phyloP scores from a whole-genome alignment of 2,329 filamentous ascomycete genomes.

The Ceratocystis lukuohia region DNA sequence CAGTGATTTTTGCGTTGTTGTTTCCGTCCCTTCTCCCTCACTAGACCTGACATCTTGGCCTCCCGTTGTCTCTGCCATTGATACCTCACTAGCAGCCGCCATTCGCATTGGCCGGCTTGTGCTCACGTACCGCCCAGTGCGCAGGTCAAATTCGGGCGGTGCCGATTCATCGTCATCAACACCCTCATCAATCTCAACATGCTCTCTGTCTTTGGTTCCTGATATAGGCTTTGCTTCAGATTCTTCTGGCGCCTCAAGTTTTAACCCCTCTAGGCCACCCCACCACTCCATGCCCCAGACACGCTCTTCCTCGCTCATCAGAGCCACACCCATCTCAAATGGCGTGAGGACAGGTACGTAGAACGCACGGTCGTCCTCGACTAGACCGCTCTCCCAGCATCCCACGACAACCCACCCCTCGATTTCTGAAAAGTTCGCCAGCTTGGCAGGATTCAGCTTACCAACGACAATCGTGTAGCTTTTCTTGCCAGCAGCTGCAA shows the following conservation, averaged over 20 bases:
- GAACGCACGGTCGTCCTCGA: slow-evolving; percentile 72
- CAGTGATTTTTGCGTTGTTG: slow-evolving; percentile 31
- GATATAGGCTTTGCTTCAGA: slow-evolving; percentile 21
- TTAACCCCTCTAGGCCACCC: slow-evolving; percentile 63
- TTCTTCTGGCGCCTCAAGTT: slow-evolving; percentile 17
- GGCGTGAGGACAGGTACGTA: slow-evolving; percentile 88
- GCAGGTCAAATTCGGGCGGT: slow-evolving; percentile 80
- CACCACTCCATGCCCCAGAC: slow-evolving; percentile 84
- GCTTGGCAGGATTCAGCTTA: slow-evolving; percentile 87
- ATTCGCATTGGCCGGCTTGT: slow-evolving; percentile 60
- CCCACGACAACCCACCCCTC: slow-evolving; percentile 95
- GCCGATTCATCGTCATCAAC: slow-evolving; percentile 57
- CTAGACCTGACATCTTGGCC: slow-evolving; percentile 17
- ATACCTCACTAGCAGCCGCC: not conserved
- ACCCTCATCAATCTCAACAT: slow-evolving; percentile 29
- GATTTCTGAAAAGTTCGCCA: slow-evolving; percentile 91
- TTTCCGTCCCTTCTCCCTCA: not conserved
- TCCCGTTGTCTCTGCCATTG: slow-evolving; percentile 23
- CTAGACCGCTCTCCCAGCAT: slow-evolving; percentile 90
- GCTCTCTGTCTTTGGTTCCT: slow-evolving; percentile 21
- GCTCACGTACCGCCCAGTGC: slow-evolving; percentile 71
- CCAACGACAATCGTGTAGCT: slow-evolving; percentile 93
- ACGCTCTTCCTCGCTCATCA: slow-evolving; percentile 60
- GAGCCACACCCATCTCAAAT: slow-evolving; percentile 71
- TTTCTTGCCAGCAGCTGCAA: slow-evolving; percentile 76